phyloP scores from a whole-genome alignment of 345 rosid species.

The Atalantia buxifolia region DNA sequence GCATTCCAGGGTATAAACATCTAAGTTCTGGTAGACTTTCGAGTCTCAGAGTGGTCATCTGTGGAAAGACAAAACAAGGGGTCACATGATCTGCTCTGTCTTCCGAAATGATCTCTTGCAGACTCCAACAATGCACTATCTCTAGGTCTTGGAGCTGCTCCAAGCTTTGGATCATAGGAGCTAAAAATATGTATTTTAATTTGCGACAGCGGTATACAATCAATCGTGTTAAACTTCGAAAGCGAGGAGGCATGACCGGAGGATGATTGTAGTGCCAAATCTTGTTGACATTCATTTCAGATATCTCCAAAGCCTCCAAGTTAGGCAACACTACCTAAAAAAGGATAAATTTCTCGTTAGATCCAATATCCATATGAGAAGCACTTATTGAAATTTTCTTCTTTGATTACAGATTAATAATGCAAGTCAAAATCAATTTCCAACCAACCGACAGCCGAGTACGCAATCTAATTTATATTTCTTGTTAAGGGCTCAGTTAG shows the following conservation, averaged over 20 bases:
- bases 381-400: too few species aligned
- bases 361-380: too few species aligned
- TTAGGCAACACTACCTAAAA: slow-evolving; percentile 24
- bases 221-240: neutral
- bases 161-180: neutral
- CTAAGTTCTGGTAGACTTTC: neutral
- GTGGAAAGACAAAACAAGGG: slow-evolving; percentile 18
- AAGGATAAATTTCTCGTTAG: neutral
- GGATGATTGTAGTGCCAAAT: neutral
- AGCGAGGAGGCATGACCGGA: neutral
- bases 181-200: neutral
- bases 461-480: too few species aligned
- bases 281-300: neutral
- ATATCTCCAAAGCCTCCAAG: neutral
- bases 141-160: neutral
- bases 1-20: slow-evolving; percentile 19
- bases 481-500: too few species aligned
- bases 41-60: neutral
- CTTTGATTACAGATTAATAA: too few species aligned
- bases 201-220: neutral
- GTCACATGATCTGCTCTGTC: slow-evolving; percentile 4
- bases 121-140: rapidly evolving
- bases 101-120: neutral
- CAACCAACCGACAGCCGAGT: too few species aligned
- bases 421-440: too few species aligned